Base-by-base conservation (phyloP, 331 rosid species). In the Saraca asoca region DNA sequence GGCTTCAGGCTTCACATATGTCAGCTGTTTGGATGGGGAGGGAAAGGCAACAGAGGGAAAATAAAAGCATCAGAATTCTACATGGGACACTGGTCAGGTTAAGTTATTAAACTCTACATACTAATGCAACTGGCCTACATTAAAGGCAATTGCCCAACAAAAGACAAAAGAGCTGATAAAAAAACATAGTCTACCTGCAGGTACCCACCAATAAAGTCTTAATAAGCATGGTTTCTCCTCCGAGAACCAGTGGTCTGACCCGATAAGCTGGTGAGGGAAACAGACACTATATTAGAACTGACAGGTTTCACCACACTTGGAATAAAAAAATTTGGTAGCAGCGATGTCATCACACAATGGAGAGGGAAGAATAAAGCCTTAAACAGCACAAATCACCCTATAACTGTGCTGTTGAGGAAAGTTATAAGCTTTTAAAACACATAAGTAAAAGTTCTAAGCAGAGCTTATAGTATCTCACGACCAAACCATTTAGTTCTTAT, bases 1-100 rank as follows among this genome's bases (percentile, higher is more conserved):
- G 91, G 96, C 95, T 82, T 87, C 96, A 56, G 97, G 99, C 97
- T 88, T 94, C 96, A 86, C 73, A 85, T 83, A 82, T 76, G 88
- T 88, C 99, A 84, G 96, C 99, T 94, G 99, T 94, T 88, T 94
- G 82, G 83, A 79, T 79, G 87, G 99, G 95, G 83, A 74, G 95
- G 97, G 95, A 81, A 81, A 90, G 91, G 91, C 87, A 85, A 85
- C 83, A 91, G 70, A 80, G 95, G 96, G 85, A 90, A 89, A 88
- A 90, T 73, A 94, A 78, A 81, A 76, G 85, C 85, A 94, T 94
- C 99, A 94, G 99, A 84, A 84, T 82, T 85, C 74, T 85, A 75
- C 64, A 64, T 43, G 95, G 99, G 95, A 76, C 80, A 77, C 78
- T 67, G 87, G 96, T 83, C 82, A 86, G 96, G 88, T 83, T 80